phyloP scores from a whole-genome alignment of 2,329 filamentous ascomycete species.

The Leptographium procerum region DNA sequence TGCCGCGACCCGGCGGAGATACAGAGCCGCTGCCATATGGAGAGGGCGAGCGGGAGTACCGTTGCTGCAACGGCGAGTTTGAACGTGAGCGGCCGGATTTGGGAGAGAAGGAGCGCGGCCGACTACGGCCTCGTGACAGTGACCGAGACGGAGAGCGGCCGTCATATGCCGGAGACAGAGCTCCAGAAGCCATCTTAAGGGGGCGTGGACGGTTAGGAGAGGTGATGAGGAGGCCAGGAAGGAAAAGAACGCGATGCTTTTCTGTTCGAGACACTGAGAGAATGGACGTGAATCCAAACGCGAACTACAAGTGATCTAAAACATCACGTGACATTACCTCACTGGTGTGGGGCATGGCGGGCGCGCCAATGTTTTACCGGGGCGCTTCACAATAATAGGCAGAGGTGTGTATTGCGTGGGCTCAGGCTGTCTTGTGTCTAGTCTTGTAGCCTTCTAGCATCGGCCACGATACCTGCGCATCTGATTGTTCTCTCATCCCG shows the following conservation, averaged over 20 bases:
- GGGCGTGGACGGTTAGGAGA: background rate
- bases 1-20: constrained; percentile 22
- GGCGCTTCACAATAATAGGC: background rate
- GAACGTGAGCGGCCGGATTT: background rate
- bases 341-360: background rate
- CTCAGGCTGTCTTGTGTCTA: background rate
- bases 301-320: background rate
- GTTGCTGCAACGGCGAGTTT: background rate
- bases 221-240: background rate
- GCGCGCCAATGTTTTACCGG: background rate
- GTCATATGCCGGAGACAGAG: background rate
- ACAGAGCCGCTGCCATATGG: constrained; percentile 13
- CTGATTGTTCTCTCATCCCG: background rate
- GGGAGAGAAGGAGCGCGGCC: background rate
- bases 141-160: constrained; percentile 4
- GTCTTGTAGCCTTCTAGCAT: background rate
- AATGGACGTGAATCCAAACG: background rate
- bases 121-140: background rate
- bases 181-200: constrained; percentile 2
- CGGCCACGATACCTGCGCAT: background rate
- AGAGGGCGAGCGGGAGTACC: constrained; percentile 1
- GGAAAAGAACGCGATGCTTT: background rate
- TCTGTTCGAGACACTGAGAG: background rate
- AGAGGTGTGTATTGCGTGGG: constrained; percentile 11
- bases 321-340: constrained; percentile 1